These are phyloP conservation scores for Cladophialophora carrionii DNA, from an alignment of 2,329 filamentous ascomycete genomes.

Conservation along the genomic window DNA sequence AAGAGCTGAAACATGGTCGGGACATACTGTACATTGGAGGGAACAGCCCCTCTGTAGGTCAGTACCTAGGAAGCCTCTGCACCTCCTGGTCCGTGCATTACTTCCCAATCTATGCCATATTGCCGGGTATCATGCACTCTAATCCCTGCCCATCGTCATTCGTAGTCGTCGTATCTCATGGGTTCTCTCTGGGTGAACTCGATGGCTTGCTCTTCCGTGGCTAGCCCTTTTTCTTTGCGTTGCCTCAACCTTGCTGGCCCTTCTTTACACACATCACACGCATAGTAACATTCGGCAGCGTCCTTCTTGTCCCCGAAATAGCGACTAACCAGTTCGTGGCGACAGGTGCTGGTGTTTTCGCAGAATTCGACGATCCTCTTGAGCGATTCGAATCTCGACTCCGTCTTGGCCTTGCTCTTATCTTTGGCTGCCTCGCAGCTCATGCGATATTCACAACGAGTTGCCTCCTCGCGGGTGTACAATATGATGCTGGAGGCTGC, in stretches of 20 bases:
- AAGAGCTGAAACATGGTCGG: slow-evolving; percentile 12
- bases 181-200: slow-evolving; percentile 40
- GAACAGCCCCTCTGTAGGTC: neutral
- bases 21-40: neutral
- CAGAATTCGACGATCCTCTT: slow-evolving; percentile 76
- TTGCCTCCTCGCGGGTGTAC: slow-evolving; percentile 84
- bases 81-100: neutral
- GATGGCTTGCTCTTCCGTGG: slow-evolving; percentile 40
- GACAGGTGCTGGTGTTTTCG: slow-evolving; percentile 72
- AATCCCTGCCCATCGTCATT: slow-evolving; percentile 26
- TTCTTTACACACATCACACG: slow-evolving; percentile 80
- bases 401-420: slow-evolving; percentile 45
- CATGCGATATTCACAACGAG: slow-evolving; percentile 53
- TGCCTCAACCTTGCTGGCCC: slow-evolving; percentile 58
- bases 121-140: slow-evolving; percentile 14
- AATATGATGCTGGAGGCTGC: slow-evolving; percentile 86
- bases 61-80: neutral
- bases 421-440: slow-evolving; percentile 35
- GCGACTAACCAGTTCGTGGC: slow-evolving; percentile 72
- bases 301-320: slow-evolving; percentile 67
- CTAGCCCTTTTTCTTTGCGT: slow-evolving; percentile 53
- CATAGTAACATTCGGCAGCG: slow-evolving; percentile 63
- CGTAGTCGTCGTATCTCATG: slow-evolving; percentile 31
- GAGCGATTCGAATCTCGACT: slow-evolving; percentile 65
- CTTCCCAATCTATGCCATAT: neutral